These are phyloP conservation scores for Phoma sp. DNA, from an alignment of 2,329 filamentous ascomycete species.

Conservation along the genomic window DNA sequence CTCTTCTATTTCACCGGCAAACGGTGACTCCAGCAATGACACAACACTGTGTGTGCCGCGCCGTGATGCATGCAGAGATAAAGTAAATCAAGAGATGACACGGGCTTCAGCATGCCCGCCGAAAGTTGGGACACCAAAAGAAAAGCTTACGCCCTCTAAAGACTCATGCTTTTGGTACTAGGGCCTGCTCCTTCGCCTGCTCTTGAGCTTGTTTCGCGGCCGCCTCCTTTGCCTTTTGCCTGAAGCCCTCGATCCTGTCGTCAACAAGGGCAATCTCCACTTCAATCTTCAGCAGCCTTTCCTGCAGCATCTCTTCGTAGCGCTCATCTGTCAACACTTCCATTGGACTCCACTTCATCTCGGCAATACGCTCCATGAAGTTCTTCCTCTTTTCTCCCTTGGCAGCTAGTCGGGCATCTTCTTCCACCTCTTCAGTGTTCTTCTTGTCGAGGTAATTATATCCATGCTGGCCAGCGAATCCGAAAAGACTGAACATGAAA, in stretches of 20 bases:
- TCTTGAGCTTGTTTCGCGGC: slow-evolving; percentile 21
- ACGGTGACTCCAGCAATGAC: no score
- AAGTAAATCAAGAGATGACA: not conserved
- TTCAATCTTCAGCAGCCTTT: slow-evolving; percentile 74
- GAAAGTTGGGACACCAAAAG: not conserved
- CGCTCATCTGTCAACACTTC: slow-evolving; percentile 73
- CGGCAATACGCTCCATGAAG: slow-evolving; percentile 58
- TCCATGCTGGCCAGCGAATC: slow-evolving; percentile 61
- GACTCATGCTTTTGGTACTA: slow-evolving; percentile 11
- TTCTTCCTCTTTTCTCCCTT: slow-evolving; percentile 42
- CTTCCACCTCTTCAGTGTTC: slow-evolving; percentile 44
- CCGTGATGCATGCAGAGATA: not conserved
- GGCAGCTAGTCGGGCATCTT: slow-evolving; percentile 39
- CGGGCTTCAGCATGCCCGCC: not conserved
- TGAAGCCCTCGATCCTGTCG: slow-evolving; percentile 69
- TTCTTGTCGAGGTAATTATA: slow-evolving; percentile 60
- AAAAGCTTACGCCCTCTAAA: not conserved
- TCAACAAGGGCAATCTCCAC: slow-evolving; percentile 80
- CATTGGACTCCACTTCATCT: slow-evolving; percentile 74
- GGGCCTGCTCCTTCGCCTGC: slow-evolving; percentile 8
- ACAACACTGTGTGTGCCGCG: no score
- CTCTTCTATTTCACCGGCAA: no score
- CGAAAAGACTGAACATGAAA: slow-evolving; percentile 64
- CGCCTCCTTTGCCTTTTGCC: slow-evolving; percentile 30
- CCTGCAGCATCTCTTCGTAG: slow-evolving; percentile 71